Conservation (phyloP, 2,329 filamentous ascomycete genomes). For the Neoascochyta sp. region DNA sequence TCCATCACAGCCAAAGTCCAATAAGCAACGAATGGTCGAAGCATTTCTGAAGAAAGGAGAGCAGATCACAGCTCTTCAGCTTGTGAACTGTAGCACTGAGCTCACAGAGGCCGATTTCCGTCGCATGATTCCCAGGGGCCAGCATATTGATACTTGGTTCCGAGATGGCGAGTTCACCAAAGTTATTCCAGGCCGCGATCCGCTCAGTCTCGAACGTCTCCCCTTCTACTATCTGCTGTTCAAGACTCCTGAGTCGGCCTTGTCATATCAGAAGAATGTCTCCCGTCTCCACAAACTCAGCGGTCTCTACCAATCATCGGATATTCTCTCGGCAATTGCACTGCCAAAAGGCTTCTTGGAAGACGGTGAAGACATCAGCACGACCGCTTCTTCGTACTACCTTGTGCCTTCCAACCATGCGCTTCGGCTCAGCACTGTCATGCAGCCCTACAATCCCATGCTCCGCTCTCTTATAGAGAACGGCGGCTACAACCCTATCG, state of each 20-base stretch:
- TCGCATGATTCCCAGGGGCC: conserved; percentile 59
- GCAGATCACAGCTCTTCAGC: conserved; percentile 48
- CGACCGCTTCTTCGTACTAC: conserved; percentile 47
- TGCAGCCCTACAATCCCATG: conserved; percentile 43
- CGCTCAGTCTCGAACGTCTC: conserved; percentile 58
- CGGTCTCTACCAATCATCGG: conserved; percentile 43
- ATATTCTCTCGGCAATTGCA: conserved; percentile 43
- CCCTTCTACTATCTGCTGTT: conserved; percentile 70
- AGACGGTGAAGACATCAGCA: conserved; percentile 47
- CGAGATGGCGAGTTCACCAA: conserved; percentile 55
- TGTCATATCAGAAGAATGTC: conserved; percentile 57
- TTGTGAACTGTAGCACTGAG: conserved; percentile 49
- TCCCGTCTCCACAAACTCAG: conserved; percentile 50
- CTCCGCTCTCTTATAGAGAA: conserved; percentile 29
- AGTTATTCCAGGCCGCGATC: conserved; percentile 63
- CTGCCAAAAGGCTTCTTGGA: conserved; percentile 43
- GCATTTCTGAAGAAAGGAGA: conserved; percentile 24
- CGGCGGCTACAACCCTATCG: conserved; percentile 35
- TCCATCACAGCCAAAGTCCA: too few species aligned
- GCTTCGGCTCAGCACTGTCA: conserved; percentile 24
- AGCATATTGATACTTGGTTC: conserved; percentile 66
- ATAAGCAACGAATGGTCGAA: conserved; percentile 20
- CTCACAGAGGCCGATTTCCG: conserved; percentile 68
- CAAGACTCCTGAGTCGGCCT: conserved; percentile 55
- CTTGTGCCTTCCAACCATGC: conserved; percentile 35